Percentiles rank a stretch among this genome's conserved stretches.
These are phyloP conservation scores for Candida morakotiae DNA, from an alignment of 805 yeast genomes.

Conservation along the genomic window DNA sequence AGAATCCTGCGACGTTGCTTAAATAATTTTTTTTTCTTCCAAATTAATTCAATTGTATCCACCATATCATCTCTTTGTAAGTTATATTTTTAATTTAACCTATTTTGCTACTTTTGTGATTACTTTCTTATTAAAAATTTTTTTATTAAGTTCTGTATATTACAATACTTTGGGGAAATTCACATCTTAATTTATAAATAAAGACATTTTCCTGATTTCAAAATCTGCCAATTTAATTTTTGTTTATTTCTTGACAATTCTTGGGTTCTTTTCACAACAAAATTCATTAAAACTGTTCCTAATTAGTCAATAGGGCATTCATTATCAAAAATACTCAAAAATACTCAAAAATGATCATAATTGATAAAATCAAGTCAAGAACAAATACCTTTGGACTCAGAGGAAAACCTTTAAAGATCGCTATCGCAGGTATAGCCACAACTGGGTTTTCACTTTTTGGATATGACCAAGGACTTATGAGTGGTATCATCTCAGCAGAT, in stretches of 20 bases:
- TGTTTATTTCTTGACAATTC: too few species aligned
- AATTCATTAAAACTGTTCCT: too few species aligned
- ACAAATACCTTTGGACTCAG: conserved; percentile 53
- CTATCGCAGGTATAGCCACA: conserved; percentile 23
- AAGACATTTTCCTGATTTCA: too few species aligned
- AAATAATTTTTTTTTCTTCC: background rate
- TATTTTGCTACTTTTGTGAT: background rate
- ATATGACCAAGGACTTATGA: conserved; percentile 41
- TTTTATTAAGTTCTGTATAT: background rate
- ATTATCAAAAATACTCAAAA: too few species aligned
- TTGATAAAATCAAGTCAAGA: too few species aligned
- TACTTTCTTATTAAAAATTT: background rate
- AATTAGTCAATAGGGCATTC: too few species aligned
- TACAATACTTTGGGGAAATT: background rate
- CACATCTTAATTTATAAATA: too few species aligned
- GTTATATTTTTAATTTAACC: background rate
- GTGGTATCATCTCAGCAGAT: conserved; percentile 38
- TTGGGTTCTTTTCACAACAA: too few species aligned
- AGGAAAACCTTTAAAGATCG: conserved; percentile 45
- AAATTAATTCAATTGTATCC: background rate
- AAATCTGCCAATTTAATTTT: too few species aligned
- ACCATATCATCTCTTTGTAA: background rate
- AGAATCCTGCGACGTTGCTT: background rate
- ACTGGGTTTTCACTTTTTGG: conserved; percentile 31
- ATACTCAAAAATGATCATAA: too few species aligned